These are phyloP conservation scores for Kwoniella dendrophila DNA, from an alignment of 768 basidiomycete genomes.

Conservation along the genomic window DNA sequence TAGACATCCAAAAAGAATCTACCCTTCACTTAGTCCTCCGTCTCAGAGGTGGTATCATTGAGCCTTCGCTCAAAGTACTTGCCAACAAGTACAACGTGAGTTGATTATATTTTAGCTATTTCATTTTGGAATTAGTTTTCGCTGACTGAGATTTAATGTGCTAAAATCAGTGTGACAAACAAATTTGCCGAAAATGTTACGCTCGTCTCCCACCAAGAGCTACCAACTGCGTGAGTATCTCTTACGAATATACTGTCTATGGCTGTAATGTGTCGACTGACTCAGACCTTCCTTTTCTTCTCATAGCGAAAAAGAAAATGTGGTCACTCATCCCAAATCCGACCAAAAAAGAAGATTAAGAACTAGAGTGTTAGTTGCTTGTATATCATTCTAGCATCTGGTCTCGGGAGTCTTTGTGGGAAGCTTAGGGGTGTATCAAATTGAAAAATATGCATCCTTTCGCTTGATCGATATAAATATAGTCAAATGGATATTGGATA, in stretches of 20 bases:
- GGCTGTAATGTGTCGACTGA: not conserved
- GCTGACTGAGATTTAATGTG: not conserved
- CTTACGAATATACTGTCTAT: not conserved
- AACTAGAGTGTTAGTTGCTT: slow-evolving; percentile 31
- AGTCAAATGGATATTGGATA: not conserved
- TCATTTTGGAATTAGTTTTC: not conserved
- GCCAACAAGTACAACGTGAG: slow-evolving; percentile 87
- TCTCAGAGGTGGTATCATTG: slow-evolving; percentile 97
- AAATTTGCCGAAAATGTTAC: slow-evolving; percentile 99
- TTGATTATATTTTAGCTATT: not conserved
- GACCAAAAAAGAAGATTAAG: slow-evolving; percentile 91
- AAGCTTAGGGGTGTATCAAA: not conserved
- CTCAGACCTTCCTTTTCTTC: slow-evolving; percentile 56
- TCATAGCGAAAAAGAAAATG: slow-evolving; percentile 64
- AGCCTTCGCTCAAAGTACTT: slow-evolving; percentile 96
- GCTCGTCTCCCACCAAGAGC: slow-evolving; percentile 98
- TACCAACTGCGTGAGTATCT: slow-evolving; percentile 86
- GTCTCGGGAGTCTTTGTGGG: not conserved
- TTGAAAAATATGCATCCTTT: slow-evolving; percentile 5
- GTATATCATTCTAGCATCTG: slow-evolving; percentile 19
- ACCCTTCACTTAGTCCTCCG: slow-evolving; percentile 97
- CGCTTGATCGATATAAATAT: slow-evolving; percentile 3
- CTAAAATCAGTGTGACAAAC: slow-evolving; percentile 76
- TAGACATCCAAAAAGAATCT: slow-evolving; percentile 67
- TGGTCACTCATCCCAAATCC: slow-evolving; percentile 58